Conservation (phyloP, 768 basidiomycete species). For the Stropharia rugosoannulata region DNA sequence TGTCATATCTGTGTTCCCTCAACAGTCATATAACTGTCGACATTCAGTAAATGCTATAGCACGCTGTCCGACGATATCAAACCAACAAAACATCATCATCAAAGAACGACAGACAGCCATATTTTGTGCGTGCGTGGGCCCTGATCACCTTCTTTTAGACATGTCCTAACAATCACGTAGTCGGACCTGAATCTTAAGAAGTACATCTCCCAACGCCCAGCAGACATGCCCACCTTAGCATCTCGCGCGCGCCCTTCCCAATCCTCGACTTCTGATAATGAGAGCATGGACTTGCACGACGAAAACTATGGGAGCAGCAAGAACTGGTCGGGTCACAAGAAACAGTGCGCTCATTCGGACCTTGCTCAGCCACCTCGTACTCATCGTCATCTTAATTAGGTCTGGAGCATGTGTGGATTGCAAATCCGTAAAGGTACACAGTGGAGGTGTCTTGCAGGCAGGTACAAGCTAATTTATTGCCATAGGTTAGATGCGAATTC, state of each 20-base stretch:
- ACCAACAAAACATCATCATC: not conserved
- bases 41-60: not conserved
- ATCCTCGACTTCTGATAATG: constrained; percentile 15
- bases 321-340: constrained; percentile 10
- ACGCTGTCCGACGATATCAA: not conserved
- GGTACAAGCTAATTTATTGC: not conserved
- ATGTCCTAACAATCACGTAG: not conserved
- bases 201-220: not conserved
- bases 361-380: not conserved
- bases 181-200: not conserved
- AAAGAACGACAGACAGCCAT: no score
- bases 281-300: constrained; percentile 11
- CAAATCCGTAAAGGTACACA: constrained; percentile 51
- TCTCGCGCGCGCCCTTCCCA: constrained; percentile 9
- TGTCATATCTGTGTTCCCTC: constrained; percentile 1
- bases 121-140: constrained; percentile 1
- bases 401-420: constrained; percentile 57
- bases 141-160: not conserved
- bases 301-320: constrained; percentile 7
- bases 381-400: constrained; percentile 23
- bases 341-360: constrained; percentile 16
- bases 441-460: not conserved
- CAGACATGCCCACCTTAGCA: constrained; percentile 14
- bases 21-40: not conserved
- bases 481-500: constrained; percentile 53